A percentile compares a stretch with the other conserved stretches of the same genome.
Evolutionary conservation across 768 basidiomycete genomes (phyloP).

Genomic region (Trametes meyenii): DNA sequence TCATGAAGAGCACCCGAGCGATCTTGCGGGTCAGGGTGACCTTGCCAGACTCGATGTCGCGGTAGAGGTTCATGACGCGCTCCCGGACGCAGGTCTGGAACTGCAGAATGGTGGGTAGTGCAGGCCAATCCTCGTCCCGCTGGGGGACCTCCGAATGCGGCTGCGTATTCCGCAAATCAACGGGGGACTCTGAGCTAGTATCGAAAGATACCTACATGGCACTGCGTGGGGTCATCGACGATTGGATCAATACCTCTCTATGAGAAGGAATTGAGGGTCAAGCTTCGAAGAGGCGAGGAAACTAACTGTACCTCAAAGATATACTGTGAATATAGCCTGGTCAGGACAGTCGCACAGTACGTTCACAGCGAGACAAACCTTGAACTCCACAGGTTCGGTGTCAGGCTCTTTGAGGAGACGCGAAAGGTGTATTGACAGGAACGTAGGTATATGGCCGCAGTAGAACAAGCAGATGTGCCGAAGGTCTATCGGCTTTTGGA

Average conservation of each 20-base stretch:
- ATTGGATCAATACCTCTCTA: conserved; percentile 95
- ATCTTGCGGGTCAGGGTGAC: conserved; percentile 60
- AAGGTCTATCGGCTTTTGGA: conserved; percentile 89
- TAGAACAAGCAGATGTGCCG: conserved; percentile 98
- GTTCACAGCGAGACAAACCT: conserved; percentile 41
- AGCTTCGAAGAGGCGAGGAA: neutral
- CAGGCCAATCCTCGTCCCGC: conserved; percentile 85
- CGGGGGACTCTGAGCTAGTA: neutral
- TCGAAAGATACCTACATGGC: conserved; percentile 61
- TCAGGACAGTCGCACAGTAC: conserved; percentile 2
- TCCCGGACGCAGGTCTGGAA: conserved; percentile 80
- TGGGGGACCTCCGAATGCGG: conserved; percentile 88
- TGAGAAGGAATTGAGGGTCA: conserved; percentile 24
- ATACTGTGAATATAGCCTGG: conserved; percentile 42
- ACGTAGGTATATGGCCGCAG: conserved; percentile 90
- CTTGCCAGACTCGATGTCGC: conserved; percentile 59
- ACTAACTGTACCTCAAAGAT: conserved; percentile 66
- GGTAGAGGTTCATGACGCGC: conserved; percentile 74
- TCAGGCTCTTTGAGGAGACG: conserved; percentile 72
- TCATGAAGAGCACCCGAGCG: conserved; percentile 87
- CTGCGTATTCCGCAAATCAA: conserved; percentile 41
- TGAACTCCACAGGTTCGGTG: conserved; percentile 84
- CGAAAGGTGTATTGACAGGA: conserved; percentile 89
- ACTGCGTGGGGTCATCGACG: conserved; percentile 85
- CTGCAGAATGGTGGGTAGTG: conserved; percentile 62